Evolutionary conservation across 257 asterid genomes (phyloP).

Genomic region (Ballota nigra): DNA sequence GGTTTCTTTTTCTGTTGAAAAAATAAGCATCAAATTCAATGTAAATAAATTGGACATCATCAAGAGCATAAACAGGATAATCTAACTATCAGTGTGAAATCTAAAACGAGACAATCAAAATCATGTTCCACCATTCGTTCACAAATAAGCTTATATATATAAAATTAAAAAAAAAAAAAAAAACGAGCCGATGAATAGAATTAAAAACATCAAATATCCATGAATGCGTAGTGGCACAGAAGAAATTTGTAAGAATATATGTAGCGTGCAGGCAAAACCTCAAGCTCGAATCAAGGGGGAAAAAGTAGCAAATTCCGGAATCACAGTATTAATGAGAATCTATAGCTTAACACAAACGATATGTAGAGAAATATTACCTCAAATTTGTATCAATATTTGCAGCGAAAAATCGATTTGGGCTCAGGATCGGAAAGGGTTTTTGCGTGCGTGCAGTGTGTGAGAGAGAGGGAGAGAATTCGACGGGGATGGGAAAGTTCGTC

Average conservation of each 20-base stretch:
- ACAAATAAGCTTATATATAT: too few species aligned
- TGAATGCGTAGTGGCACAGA: not conserved
- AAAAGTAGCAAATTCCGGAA: not conserved
- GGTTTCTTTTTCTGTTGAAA: not conserved
- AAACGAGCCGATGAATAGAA: not conserved
- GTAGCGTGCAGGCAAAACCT: not conserved
- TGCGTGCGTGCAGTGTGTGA: not conserved
- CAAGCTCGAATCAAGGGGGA: slow-evolving; percentile 8
- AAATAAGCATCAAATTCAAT: slow-evolving; percentile 9
- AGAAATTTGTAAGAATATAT: not conserved
- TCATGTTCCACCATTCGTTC: not conserved
- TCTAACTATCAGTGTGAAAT: not conserved
- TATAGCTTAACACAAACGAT: not conserved
- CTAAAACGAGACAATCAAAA: not conserved
- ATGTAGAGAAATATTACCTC: slow-evolving; percentile 9
- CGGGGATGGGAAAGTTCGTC: not conserved
- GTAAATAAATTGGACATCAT: not conserved
- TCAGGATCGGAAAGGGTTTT: not conserved
- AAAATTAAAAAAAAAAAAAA: not conserved
- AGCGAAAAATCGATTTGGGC: slow-evolving; percentile 8
- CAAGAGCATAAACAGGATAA: not conserved
- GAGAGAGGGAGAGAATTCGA: not conserved
- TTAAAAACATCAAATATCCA: not conserved
- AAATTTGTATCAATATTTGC: not conserved
- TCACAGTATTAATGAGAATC: not conserved